A percentile compares a stretch with the other conserved stretches of the same genome.
Evolutionary conservation across 495 filamentous ascomycete genomes (phyloP).

Genomic region (Friedmanniomyces simplex): DNA sequence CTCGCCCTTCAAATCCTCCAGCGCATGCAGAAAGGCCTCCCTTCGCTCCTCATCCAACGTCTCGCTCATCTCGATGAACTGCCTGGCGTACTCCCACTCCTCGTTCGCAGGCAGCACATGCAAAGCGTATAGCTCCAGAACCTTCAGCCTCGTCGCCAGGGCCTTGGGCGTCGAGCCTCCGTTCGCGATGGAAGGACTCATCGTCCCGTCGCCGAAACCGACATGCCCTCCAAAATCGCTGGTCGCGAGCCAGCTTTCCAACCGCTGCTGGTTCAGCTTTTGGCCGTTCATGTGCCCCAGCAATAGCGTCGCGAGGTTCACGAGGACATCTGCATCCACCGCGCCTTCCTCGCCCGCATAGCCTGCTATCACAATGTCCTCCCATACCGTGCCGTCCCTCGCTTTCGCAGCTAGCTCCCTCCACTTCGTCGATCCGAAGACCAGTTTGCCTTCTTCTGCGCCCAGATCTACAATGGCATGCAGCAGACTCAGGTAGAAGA

Average conservation of each 20-base stretch:
- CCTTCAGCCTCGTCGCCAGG: constrained; percentile 54
- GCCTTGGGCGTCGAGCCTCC: constrained; percentile 53
- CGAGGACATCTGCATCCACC: constrained; percentile 89
- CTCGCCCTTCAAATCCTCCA: constrained; percentile 51
- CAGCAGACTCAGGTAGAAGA: constrained; percentile 83
- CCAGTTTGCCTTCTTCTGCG: constrained; percentile 76
- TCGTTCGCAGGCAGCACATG: constrained; percentile 83
- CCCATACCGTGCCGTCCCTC: constrained; percentile 80
- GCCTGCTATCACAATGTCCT: constrained; percentile 74
- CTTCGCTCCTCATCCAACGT: constrained; percentile 85
- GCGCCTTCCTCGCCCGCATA: constrained; percentile 80
- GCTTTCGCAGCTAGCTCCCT: constrained; percentile 66
- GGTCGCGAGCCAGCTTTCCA: constrained; percentile 83
- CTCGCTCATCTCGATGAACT: constrained; percentile 75
- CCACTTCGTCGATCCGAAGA: constrained; percentile 79
- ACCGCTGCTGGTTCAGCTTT: constrained; percentile 66
- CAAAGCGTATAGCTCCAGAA: constrained; percentile 87
- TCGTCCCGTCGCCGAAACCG: constrained; percentile 23
- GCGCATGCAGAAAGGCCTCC: constrained; percentile 69
- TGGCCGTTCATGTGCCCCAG: constrained; percentile 79
- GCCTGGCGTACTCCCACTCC: constrained; percentile 88
- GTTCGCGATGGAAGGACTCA: not conserved
- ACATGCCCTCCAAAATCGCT: constrained; percentile 42
- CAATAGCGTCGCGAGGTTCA: constrained; percentile 80
- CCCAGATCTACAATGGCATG: constrained; percentile 83